Evolutionary conservation across 352 stramenopile genomes (phyloP), one percentile per base, ranked within the genome.

Genomic region (Thalassiosira mediterranea): DNA sequence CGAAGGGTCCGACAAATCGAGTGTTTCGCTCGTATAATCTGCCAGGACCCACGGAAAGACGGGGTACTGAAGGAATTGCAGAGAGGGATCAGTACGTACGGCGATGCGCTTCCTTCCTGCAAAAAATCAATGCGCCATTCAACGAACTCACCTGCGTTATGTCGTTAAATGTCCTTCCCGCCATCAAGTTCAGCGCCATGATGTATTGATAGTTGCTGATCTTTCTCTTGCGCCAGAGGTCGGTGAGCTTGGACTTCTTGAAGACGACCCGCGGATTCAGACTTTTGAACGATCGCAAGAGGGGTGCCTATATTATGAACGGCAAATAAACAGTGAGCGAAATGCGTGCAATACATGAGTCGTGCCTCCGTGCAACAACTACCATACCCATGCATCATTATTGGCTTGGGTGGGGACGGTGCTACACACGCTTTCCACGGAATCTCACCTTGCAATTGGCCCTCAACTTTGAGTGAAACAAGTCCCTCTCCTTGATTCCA

Each of bases 1-100:
- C 10, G 51, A 75, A 1, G 82, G 90, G 71, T 99, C 93, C 38
- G 79, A 90, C 3, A 99, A 84, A 84, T 99, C 95, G 26, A 99
- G 87, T 13, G 88, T 93, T 23, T 94, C 76, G 26, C 92, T 97
- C 3, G 88, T 93, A 81, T 99, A 99, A 86, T 99, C 97, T 11
- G 90, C 78, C 10, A 99, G 73, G 13, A 99, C 89, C 97, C 97
- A 99, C 13, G 97, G 97, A 70, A 99, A 99, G 5, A 99, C 96
- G 15, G 97, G 97, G 83, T 99, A 99, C 73, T 98, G 96, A 37
- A 19, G 25, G 26, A 8, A 65, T 54, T 0, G 21, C 21, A 2
- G 38, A 34, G n/a, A 11, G 19, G 13, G 11, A 29, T 31, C 8
- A 3, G 38, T 52, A 37, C 31, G 56, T 15, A 54, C 19, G 11